phyloP scores from a whole-genome alignment of 192 early-diverging fungal genomes.

The Phycomyces nitens region DNA sequence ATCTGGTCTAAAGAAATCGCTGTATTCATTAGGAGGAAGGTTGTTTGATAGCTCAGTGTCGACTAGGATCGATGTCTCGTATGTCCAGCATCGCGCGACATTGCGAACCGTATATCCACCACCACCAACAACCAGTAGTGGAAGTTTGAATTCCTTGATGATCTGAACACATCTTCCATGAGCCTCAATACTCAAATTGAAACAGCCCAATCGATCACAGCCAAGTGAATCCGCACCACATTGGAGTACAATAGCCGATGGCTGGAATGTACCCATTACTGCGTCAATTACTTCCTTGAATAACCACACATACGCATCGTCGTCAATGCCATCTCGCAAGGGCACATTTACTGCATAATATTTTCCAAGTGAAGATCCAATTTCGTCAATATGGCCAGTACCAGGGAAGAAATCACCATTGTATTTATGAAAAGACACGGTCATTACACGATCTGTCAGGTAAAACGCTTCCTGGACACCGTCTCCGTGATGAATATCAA shows the following conservation, averaged over 20 bases:
- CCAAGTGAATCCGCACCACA: constrained; percentile 72
- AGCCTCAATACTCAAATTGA: constrained; percentile 58
- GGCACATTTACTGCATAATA: constrained; percentile 90
- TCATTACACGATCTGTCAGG: constrained; percentile 89
- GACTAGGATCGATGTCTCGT: constrained; percentile 83
- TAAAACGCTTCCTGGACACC: constrained; percentile 98
- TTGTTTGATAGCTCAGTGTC: constrained; percentile 71
- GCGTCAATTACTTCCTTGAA: constrained; percentile 71
- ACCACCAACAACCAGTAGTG: constrained; percentile 77
- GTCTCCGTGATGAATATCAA: constrained; percentile 98
- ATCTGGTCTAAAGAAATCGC: constrained; percentile 87
- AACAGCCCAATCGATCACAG: constrained; percentile 51
- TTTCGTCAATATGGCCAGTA: constrained; percentile 77
- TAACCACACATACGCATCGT: constrained; percentile 75
- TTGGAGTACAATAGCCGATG: constrained; percentile 86
- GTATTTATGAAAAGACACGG: constrained; percentile 94
- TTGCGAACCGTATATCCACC: constrained; percentile 92
- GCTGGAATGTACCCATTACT: constrained; percentile 71
- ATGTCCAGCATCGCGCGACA: constrained; percentile 92
- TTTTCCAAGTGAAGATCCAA: constrained; percentile 75
- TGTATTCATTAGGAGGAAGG: constrained; percentile 71
- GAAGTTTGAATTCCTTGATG: constrained; percentile 77
- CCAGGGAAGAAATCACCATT: constrained; percentile 91
- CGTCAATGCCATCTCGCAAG: constrained; percentile 82
- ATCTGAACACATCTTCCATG: constrained; percentile 78